These are phyloP conservation scores for Microbotryomycetes sp. DNA, from an alignment of 1,284 basidiomycete species.

Conservation along the genomic window DNA sequence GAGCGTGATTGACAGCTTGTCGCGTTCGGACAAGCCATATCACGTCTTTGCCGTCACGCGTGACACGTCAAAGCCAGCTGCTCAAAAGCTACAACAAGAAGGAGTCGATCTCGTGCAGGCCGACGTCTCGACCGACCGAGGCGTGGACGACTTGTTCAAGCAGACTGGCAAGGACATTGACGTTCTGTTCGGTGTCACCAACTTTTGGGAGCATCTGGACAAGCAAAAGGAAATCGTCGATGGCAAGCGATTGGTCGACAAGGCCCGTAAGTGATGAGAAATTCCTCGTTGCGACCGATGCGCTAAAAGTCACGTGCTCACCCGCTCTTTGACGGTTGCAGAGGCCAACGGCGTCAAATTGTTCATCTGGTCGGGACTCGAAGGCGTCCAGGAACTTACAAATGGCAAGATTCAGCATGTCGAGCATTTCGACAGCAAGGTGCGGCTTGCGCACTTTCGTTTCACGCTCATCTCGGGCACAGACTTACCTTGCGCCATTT, in stretches of 20 bases:
- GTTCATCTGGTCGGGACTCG: constrained; percentile 33
- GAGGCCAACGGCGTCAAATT: constrained; percentile 20
- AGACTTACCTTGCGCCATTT: too few species aligned
- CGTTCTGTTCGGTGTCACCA: constrained; percentile 12
- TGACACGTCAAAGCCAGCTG: neutral
- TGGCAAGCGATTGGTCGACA: constrained; percentile 5
- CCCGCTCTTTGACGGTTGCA: neutral
- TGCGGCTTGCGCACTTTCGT: neutral
- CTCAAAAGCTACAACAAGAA: neutral
- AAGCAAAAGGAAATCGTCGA: constrained; percentile 21
- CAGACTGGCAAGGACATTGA: neutral
- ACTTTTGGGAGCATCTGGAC: constrained; percentile 24
- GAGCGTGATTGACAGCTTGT: neutral
- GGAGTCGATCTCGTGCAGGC: neutral
- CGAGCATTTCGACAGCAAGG: constrained; percentile 26
- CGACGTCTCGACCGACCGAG: neutral
- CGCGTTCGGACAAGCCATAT: neutral
- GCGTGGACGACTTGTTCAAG: neutral
- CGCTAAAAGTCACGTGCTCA: too few species aligned
- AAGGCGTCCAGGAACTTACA: constrained; percentile 23
- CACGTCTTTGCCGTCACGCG: neutral
- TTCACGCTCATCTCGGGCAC: too few species aligned
- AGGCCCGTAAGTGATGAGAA: neutral
- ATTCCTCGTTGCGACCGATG: too few species aligned
- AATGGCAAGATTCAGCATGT: constrained; percentile 23